A percentile compares a stretch with the other conserved stretches of the same genome.
These are phyloP conservation scores for Spathaspora passalidarum DNA, from an alignment of 805 yeast species.

Conservation along the genomic window DNA sequence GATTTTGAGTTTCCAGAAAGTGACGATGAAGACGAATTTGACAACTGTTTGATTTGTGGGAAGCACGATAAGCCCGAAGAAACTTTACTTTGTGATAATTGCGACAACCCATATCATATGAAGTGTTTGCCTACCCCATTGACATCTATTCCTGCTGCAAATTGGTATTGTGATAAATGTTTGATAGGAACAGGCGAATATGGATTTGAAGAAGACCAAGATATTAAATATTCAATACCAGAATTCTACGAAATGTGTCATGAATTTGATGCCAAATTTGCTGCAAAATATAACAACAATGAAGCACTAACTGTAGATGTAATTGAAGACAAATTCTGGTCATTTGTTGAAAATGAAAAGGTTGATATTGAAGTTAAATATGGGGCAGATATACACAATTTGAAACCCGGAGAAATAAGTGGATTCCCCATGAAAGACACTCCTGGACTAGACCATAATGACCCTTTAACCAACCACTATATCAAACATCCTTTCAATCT, in stretches of 20 bases:
- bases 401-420: conserved; percentile 60
- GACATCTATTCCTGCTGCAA: conserved; percentile 48
- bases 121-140: conserved; percentile 63
- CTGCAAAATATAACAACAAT: conserved; percentile 23
- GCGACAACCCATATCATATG: conserved; percentile 67
- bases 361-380: conserved; percentile 61
- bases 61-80: conserved; percentile 41
- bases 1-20: conserved; percentile 29
- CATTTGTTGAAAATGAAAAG: conserved; percentile 35
- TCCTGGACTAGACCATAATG: conserved; percentile 16
- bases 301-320: conserved; percentile 37
- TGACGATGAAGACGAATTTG: conserved; percentile 30
- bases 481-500: conserved; percentile 71
- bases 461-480: conserved; percentile 29
- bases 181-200: conserved; percentile 84
- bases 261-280: conserved; percentile 45
- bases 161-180: conserved; percentile 84
- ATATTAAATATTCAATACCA: conserved; percentile 49
- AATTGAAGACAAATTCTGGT: conserved; percentile 72
- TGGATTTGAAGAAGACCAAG: conserved; percentile 72
- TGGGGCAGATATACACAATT: conserved; percentile 82
- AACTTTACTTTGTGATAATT: conserved; percentile 68
- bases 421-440: conserved; percentile 62
- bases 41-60: conserved; percentile 49
- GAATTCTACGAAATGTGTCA: conserved; percentile 60